These are phyloP conservation scores for Maudiozyma pseudohumilis DNA, from an alignment of 805 yeast species.

Conservation along the genomic window DNA sequence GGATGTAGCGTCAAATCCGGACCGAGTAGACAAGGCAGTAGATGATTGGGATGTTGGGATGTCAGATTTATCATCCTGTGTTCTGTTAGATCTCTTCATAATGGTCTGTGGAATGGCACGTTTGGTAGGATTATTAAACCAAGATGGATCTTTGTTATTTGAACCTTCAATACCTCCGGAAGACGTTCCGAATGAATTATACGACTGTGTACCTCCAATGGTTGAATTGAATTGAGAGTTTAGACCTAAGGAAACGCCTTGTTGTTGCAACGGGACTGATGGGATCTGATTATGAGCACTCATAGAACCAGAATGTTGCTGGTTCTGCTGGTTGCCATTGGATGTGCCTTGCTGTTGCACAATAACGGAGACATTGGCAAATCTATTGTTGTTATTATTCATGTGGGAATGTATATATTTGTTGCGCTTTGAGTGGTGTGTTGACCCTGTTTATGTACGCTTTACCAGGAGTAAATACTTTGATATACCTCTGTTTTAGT, in stretches of 20 bases:
- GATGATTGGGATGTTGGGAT: neutral
- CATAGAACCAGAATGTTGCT: neutral
- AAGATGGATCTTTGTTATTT: slow-evolving; percentile 22
- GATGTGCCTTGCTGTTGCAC: slow-evolving; percentile 3
- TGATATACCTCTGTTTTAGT: no score
- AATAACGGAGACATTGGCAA: slow-evolving; percentile 10
- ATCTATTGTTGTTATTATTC: slow-evolving; percentile 11
- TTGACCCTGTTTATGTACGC: no score
- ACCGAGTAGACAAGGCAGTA: slow-evolving; percentile 5
- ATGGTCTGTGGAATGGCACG: slow-evolving; percentile 40
- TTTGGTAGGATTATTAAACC: slow-evolving; percentile 37
- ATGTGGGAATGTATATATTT: no score
- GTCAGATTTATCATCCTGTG: slow-evolving; percentile 2
- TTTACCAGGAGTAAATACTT: no score
- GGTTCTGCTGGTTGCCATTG: neutral
- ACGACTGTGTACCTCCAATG: neutral
- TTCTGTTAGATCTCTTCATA: slow-evolving; percentile 31
- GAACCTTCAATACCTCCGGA: neutral
- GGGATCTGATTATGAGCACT: slow-evolving; percentile 8
- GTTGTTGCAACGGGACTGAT: slow-evolving; percentile 1
- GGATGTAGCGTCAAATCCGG: slow-evolving; percentile 31
- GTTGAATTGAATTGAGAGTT: slow-evolving; percentile 2
- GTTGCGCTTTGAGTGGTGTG: no score
- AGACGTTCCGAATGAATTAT: neutral
- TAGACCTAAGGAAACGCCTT: neutral